These are phyloP conservation scores for Triticum turgidum DNA, from an alignment of 176 grass and related monocot genomes.

Conservation along the genomic window DNA sequence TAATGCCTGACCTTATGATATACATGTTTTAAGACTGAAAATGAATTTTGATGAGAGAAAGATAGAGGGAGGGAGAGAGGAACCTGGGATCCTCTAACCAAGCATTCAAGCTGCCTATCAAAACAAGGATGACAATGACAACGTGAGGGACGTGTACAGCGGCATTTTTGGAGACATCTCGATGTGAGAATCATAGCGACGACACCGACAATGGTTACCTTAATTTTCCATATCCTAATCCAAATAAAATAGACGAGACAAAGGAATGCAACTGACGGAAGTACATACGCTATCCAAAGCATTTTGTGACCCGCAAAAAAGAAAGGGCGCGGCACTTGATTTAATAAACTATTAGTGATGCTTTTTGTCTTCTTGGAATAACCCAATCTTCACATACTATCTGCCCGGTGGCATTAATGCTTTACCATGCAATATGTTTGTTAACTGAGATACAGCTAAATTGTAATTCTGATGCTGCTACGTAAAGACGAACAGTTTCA, in stretches of 20 bases:
- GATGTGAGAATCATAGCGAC: no score
- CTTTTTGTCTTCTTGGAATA: background rate
- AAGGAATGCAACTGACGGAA: background rate
- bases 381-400: background rate
- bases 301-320: conserved; percentile 23
- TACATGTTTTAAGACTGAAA: no score
- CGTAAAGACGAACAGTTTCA: conserved; percentile 31
- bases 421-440: background rate
- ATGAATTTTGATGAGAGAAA: no score
- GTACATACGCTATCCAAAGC: conserved; percentile 11
- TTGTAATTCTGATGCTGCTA: conserved; percentile 39
- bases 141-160: no score
- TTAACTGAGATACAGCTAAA: conserved; percentile 18
- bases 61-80: no score
- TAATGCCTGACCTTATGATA: no score
- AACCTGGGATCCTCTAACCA: no score
- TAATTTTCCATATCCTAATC: conserved; percentile 16
- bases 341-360: background rate
- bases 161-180: no score
- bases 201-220: background rate
- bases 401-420: background rate
- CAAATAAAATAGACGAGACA: conserved; percentile 25
- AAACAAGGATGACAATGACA: no score
- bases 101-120: no score
- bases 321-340: background rate